A percentile compares a stretch with the other conserved stretches of the same genome.
These are phyloP conservation scores for Aphanoascus verrucosus DNA, from an alignment of 2,329 filamentous ascomycete species.

Conservation along the genomic window DNA sequence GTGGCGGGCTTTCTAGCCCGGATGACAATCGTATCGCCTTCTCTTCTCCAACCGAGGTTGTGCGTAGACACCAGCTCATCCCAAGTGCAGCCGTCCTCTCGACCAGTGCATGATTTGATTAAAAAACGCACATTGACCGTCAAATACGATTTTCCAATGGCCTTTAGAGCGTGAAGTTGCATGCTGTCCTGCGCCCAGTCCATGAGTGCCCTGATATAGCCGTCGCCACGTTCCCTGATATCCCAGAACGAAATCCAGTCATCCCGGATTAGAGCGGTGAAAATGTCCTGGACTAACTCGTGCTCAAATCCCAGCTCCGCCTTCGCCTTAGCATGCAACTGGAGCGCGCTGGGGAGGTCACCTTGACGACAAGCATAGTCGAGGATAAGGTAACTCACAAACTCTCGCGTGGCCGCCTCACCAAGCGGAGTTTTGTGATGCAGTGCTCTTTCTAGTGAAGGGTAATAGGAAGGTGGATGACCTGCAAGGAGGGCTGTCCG, in stretches of 20 bases:
- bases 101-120: slow-evolving; percentile 43
- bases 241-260: slow-evolving; percentile 74
- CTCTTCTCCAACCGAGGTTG: slow-evolving; percentile 75
- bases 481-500: slow-evolving; percentile 69
- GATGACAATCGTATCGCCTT: slow-evolving; percentile 65
- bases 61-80: slow-evolving; percentile 54
- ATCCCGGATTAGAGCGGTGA: slow-evolving; percentile 63
- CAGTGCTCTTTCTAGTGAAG: slow-evolving; percentile 71
- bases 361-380: slow-evolving; percentile 78
- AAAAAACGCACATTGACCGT: slow-evolving; percentile 61
- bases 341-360: slow-evolving; percentile 62
- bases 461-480: slow-evolving; percentile 80
- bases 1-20: slow-evolving; percentile 28
- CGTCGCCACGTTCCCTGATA: slow-evolving; percentile 61
- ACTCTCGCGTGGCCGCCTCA: slow-evolving; percentile 62
- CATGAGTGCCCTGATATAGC: slow-evolving; percentile 67
- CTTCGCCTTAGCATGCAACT: slow-evolving; percentile 44
- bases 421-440: slow-evolving; percentile 55
- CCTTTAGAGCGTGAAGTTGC: slow-evolving; percentile 68
- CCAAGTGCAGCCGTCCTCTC: slow-evolving; percentile 49
- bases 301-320: slow-evolving; percentile 51
- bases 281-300: slow-evolving; percentile 55
- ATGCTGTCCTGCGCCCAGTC: slow-evolving; percentile 69
- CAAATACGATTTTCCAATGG: slow-evolving; percentile 72
- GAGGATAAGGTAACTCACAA: slow-evolving; percentile 69